Percentiles rank a stretch among this genome's conserved stretches.
Evolutionary conservation across 805 yeast species (phyloP).

Genomic region (Yarrowia osloensis): DNA sequence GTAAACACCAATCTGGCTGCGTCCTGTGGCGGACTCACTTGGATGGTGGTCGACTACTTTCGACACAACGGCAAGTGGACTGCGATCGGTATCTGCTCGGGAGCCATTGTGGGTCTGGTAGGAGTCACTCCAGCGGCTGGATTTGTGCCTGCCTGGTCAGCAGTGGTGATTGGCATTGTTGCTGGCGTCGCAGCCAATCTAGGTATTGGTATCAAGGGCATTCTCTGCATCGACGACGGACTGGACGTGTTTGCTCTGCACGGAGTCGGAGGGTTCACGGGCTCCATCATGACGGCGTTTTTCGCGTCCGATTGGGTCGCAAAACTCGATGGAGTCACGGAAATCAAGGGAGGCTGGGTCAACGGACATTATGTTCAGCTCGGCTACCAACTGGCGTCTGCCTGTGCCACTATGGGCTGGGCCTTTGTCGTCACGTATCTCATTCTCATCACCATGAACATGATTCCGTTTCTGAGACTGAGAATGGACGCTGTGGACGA

Average conservation of each 20-base stretch:
- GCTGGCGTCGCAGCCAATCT: constrained; percentile 78
- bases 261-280: constrained; percentile 89
- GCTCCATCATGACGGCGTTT: constrained; percentile 81
- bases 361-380: constrained; percentile 86
- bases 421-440: constrained; percentile 73
- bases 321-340: constrained; percentile 61
- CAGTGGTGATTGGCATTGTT: constrained; percentile 78
- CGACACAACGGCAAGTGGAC: constrained; percentile 91
- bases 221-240: constrained; percentile 87
- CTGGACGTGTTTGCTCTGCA: constrained; percentile 91
- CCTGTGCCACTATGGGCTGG: constrained; percentile 76
- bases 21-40: constrained; percentile 85
- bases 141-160: constrained; percentile 86
- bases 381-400: constrained; percentile 90
- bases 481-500: constrained; percentile 91
- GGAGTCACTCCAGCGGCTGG: constrained; percentile 88
- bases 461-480: constrained; percentile 76
- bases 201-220: constrained; percentile 76
- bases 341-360: constrained; percentile 87
- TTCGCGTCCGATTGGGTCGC: constrained; percentile 80
- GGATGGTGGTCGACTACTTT: constrained; percentile 83
- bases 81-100: constrained; percentile 87
- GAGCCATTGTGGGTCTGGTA: constrained; percentile 90
- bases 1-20: constrained; percentile 95
- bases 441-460: constrained; percentile 69